Base-by-base conservation (phyloP, 805 yeast genomes). In the Brettanomyces bruxellensis region DNA sequence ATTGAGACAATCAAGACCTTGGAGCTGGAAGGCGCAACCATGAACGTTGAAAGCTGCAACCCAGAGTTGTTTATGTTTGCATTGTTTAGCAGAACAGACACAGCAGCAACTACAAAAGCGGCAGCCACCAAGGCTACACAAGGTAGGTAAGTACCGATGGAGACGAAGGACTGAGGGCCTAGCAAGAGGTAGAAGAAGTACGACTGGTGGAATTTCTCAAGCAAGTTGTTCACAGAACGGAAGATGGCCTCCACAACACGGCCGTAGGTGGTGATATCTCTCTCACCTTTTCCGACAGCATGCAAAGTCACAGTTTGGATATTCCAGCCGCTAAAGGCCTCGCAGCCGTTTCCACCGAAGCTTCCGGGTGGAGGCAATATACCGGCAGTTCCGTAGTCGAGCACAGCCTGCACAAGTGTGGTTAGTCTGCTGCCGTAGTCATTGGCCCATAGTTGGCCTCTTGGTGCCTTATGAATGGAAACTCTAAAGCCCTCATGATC, bases 131-230 rank as follows among this genome's bases (percentile, higher is more conserved):
- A 67, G 42, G 83, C 81, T 0, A 95, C 95, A 3, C 91, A 71
- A 1, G 98, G 98, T 44, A 93, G 68, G 60, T 91, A 93, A 18
- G 95, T 87, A 4, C 96, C 97, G 51, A 93, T 90, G 4, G 96
- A 87, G 14, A 93, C 95, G 68, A 93, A 93, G 48, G 75, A 64
- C 47, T 73, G 68, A 24, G 97, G 95, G 0, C 87, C 77, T 43
- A 93, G 64, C 66, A 93, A 62, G 53, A 91, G 72, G 66, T 91
- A 93, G 60, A 90, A 93, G 71, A 93, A 93, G 58, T 89, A 93
- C 1, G 96, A 87, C 65, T 93, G 99, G 65, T 93, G 99, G 65
- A 91, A 91, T 61, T 91, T 95, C 62, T 93, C 99, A 36, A 91
- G 70, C 54, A 93, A 71, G 61, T 93, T 93, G 67, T 93, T 93